These are phyloP conservation scores for Diutina mesorugosa DNA, from an alignment of 1,139 yeast genomes.

Conservation along the genomic window DNA sequence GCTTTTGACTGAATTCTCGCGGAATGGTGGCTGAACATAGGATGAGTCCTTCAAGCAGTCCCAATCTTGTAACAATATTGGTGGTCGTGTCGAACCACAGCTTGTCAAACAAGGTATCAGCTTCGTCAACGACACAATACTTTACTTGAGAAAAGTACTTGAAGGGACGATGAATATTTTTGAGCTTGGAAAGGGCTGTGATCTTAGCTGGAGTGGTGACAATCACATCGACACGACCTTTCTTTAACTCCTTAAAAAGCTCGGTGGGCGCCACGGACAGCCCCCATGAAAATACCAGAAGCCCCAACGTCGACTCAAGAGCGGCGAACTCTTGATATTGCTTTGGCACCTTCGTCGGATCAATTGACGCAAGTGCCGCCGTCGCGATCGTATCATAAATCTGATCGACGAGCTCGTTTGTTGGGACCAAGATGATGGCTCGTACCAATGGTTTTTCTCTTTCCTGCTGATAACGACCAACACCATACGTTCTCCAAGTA, in stretches of 20 bases:
- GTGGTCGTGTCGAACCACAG: slow-evolving; percentile 68
- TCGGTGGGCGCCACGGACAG: slow-evolving; percentile 35
- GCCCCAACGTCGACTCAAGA: slow-evolving; percentile 16
- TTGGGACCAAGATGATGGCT: slow-evolving; percentile 70
- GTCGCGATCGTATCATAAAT: slow-evolving; percentile 42
- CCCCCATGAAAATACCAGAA: slow-evolving; percentile 49
- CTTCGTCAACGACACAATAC: slow-evolving; percentile 81
- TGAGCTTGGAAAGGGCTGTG: slow-evolving; percentile 29
- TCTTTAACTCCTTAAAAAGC: slow-evolving; percentile 32
- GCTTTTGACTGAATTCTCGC: slow-evolving; percentile 52
- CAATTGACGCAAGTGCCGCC: slow-evolving; percentile 18
- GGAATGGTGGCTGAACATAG: slow-evolving; percentile 92
- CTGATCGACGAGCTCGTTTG: slow-evolving; percentile 80
- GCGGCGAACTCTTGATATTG: slow-evolving; percentile 10
- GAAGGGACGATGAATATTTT: slow-evolving; percentile 34
- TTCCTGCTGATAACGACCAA: slow-evolving; percentile 18
- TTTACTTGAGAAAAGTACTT: slow-evolving; percentile 32
- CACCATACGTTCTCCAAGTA: slow-evolving; percentile 12
- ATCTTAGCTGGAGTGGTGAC: slow-evolving; percentile 77
- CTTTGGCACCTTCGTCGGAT: slow-evolving; percentile 4
- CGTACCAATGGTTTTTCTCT: slow-evolving; percentile 35
- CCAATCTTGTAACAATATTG: slow-evolving; percentile 37
- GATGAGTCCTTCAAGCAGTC: slow-evolving; percentile 47
- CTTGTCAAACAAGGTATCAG: slow-evolving; percentile 82
- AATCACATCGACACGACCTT: slow-evolving; percentile 57